Conservation (phyloP, 73 alveolate species). For the Stentor roeselii region DNA sequence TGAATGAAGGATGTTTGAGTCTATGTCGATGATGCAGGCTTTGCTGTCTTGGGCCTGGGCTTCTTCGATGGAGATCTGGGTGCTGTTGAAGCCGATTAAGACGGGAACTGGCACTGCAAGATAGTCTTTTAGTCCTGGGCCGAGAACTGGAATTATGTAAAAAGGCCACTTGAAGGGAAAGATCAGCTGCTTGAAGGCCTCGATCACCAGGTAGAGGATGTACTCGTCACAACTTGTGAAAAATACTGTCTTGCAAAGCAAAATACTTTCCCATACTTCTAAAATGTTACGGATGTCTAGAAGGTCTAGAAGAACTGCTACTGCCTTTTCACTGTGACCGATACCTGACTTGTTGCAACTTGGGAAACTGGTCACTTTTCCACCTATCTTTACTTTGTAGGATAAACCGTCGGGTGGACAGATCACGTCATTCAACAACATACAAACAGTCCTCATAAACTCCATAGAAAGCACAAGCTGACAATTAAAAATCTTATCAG, state of each 20-base stretch:
- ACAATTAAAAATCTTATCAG: background rate
- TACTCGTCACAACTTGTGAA: background rate
- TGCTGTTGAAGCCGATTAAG: background rate
- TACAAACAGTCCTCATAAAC: conserved; percentile 17
- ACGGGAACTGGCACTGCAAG: background rate
- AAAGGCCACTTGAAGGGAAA: conserved; percentile 8
- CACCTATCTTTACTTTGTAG: background rate
- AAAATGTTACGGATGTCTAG: conserved; percentile 1
- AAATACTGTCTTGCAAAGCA: background rate
- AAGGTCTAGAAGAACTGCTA: conserved; percentile 16
- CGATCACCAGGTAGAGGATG: background rate
- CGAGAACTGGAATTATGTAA: background rate
- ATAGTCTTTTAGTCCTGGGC: background rate
- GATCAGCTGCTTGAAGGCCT: background rate
- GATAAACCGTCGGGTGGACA: background rate
- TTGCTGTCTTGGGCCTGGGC: background rate
- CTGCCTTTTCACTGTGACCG: background rate
- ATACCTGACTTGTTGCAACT: background rate
- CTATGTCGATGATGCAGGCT: background rate
- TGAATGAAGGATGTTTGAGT: background rate
- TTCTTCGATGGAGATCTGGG: conserved; percentile 5
- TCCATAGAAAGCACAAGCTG: background rate
- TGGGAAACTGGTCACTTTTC: background rate
- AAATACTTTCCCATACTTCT: conserved; percentile 14
- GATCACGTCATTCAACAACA: background rate